phyloP scores from a whole-genome alignment of 129 eudicot species.

The Glebionis coronaria region DNA sequence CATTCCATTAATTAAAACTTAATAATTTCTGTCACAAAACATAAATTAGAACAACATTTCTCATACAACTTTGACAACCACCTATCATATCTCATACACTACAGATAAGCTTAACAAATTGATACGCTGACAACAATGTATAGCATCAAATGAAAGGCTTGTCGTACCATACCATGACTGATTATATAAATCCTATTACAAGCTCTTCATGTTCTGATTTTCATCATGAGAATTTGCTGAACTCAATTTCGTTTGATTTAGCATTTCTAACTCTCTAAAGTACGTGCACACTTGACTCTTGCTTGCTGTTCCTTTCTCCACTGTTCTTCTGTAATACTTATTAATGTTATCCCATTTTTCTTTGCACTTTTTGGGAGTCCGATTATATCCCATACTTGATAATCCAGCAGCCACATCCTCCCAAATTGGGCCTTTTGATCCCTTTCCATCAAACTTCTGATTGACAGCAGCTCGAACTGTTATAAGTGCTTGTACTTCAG shows the following conservation, averaged over 20 bases:
- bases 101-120: conserved; percentile 15
- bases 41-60: conserved; percentile 13
- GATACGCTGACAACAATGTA: conserved; percentile 16
- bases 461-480: conserved; percentile 41
- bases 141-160: conserved; percentile 9
- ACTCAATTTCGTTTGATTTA: conserved; percentile 41
- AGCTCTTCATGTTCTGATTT: conserved; percentile 15
- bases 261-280: conserved; percentile 44
- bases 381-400: conserved; percentile 42
- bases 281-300: conserved; percentile 42
- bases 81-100: conserved; percentile 12
- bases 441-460: conserved; percentile 33
- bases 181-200: conserved; percentile 5
- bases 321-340: conserved; percentile 50
- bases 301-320: conserved; percentile 32
- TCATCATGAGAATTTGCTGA: conserved; percentile 29
- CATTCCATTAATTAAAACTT: conserved; percentile 3
- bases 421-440: conserved; percentile 43
- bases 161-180: conserved; percentile 1
- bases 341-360: conserved; percentile 83
- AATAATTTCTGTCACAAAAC: conserved; percentile 8
- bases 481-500: conserved; percentile 64
- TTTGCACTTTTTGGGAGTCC: conserved; percentile 61
- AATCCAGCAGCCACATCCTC: conserved; percentile 43
- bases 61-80: conserved; percentile 15